These are phyloP conservation scores for Epicoccum sorghinum DNA, from an alignment of 2,329 filamentous ascomycete genomes.

Conservation along the genomic window DNA sequence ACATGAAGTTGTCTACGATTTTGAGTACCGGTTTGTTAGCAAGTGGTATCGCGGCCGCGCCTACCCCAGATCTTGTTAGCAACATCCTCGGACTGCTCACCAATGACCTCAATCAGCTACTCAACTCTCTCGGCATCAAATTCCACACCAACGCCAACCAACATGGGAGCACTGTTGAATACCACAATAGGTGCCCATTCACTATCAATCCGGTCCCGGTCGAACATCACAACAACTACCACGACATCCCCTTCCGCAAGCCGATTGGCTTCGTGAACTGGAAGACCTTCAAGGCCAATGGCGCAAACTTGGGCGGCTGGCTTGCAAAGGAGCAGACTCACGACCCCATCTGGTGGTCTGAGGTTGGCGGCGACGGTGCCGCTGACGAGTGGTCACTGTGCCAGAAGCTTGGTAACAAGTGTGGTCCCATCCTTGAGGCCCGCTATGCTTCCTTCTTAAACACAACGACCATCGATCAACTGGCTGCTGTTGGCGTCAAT, in stretches of 20 bases:
- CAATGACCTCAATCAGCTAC: slow-evolving; percentile 9
- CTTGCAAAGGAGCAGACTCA: slow-evolving; percentile 35
- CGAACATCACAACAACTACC: not conserved
- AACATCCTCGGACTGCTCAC: slow-evolving; percentile 9
- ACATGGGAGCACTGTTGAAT: slow-evolving; percentile 2
- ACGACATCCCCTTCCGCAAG: slow-evolving; percentile 8
- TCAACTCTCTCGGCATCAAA: slow-evolving; percentile 11
- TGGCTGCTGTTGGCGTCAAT: slow-evolving; percentile 40
- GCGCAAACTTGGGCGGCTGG: slow-evolving; percentile 41
- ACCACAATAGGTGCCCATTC: slow-evolving; percentile 8
- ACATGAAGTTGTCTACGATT: slow-evolving; percentile 3
- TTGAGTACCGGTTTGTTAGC: slow-evolving; percentile 5
- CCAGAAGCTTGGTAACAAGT: slow-evolving; percentile 31
- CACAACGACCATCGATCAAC: slow-evolving; percentile 36
- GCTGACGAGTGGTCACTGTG: slow-evolving; percentile 47
- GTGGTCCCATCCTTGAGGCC: slow-evolving; percentile 33
- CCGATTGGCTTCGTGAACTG: slow-evolving; percentile 16
- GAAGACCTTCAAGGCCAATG: slow-evolving; percentile 21
- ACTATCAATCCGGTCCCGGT: not conserved
- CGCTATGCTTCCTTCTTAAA: slow-evolving; percentile 39
- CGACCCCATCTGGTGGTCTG: slow-evolving; percentile 35
- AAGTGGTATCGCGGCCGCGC: slow-evolving; percentile 3
- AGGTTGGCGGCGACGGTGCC: slow-evolving; percentile 16
- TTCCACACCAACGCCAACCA: not conserved
- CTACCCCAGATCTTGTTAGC: slow-evolving; percentile 11